Conservation (phyloP, 208 protist species). For the Trypanosoma conorhini region DNA sequence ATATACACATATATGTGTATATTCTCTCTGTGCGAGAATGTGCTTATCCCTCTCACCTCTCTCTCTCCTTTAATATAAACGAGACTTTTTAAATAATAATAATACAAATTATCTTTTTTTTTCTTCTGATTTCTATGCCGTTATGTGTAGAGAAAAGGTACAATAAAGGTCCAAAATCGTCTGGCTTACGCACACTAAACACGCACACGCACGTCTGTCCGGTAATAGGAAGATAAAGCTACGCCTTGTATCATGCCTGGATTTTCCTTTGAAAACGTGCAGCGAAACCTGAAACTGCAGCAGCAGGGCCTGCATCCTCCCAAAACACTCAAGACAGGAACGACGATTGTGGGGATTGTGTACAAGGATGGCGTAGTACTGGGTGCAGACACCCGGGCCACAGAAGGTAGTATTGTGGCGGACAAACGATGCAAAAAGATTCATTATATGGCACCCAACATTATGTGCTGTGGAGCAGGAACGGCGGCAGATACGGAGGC, state of each 20-base stretch:
- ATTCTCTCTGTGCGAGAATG: background rate
- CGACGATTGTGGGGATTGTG: constrained; percentile 99
- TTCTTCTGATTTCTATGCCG: background rate
- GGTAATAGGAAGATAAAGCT: constrained; percentile 1
- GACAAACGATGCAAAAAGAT: constrained; percentile 99
- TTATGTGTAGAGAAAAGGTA: background rate
- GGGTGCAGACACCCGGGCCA: constrained; percentile 99
- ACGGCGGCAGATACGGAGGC: constrained; percentile 99
- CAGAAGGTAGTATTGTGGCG: constrained; percentile 98
- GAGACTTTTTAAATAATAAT: background rate
- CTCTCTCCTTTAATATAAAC: background rate
- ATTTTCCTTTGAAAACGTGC: constrained; percentile 94
- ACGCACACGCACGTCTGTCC: background rate
- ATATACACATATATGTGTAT: background rate
- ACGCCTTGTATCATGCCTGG: constrained; percentile 55
- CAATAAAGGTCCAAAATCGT: background rate
- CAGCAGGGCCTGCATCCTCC: constrained; percentile 64
- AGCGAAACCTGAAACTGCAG: constrained; percentile 91
- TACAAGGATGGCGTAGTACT: constrained; percentile 99
- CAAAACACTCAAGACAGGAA: constrained; percentile 98
- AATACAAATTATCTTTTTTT: too few species aligned
- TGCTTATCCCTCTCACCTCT: background rate
- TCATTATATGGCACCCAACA: constrained; percentile 99
- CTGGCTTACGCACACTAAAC: background rate
- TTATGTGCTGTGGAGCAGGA: constrained; percentile 99